These are phyloP conservation scores for Termitomyces sp. DNA, from an alignment of 768 basidiomycete genomes.

Conservation along the genomic window DNA sequence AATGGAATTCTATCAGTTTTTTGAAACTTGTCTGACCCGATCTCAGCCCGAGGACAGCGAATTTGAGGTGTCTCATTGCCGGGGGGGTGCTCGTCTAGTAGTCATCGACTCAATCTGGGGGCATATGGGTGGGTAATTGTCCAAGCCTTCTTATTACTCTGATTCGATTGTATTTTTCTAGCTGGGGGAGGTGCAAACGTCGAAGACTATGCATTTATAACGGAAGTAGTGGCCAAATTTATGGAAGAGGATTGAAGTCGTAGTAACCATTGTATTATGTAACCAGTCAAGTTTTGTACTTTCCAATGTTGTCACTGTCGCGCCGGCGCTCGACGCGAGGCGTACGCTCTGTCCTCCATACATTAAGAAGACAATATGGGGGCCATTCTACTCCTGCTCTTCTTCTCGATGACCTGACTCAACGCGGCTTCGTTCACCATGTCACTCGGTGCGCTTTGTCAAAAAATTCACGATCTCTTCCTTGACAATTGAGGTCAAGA, in stretches of 20 bases:
- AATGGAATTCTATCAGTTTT: not conserved
- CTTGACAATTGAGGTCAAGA: constrained; percentile 22
- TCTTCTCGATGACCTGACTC: constrained; percentile 39
- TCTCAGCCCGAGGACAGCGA: constrained; percentile 52
- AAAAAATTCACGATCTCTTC: not conserved
- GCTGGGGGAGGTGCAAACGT: constrained; percentile 42
- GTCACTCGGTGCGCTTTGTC: constrained; percentile 34
- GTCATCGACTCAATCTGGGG: constrained; percentile 59
- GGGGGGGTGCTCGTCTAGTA: constrained; percentile 36
- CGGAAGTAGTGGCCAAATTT: constrained; percentile 40
- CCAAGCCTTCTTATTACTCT: not conserved
- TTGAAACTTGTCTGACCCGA: not conserved
- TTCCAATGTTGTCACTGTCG: constrained; percentile 10
- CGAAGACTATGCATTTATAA: constrained; percentile 40
- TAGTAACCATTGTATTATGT: constrained; percentile 9
- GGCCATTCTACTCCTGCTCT: constrained; percentile 7
- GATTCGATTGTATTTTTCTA: constrained; percentile 15
- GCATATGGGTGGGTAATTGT: constrained; percentile 41
- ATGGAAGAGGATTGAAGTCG: constrained; percentile 26
- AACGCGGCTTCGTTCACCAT: constrained; percentile 47
- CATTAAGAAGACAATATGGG: not conserved
- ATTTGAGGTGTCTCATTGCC: constrained; percentile 40
- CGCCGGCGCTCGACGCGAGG: constrained; percentile 5
- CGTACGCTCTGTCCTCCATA: not conserved
- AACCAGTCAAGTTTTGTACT: constrained; percentile 3